Evolutionary conservation across 768 basidiomycete genomes (phyloP), one percentile per base, ranked within the genome.

Genomic region (Tricholoma sp.): DNA sequence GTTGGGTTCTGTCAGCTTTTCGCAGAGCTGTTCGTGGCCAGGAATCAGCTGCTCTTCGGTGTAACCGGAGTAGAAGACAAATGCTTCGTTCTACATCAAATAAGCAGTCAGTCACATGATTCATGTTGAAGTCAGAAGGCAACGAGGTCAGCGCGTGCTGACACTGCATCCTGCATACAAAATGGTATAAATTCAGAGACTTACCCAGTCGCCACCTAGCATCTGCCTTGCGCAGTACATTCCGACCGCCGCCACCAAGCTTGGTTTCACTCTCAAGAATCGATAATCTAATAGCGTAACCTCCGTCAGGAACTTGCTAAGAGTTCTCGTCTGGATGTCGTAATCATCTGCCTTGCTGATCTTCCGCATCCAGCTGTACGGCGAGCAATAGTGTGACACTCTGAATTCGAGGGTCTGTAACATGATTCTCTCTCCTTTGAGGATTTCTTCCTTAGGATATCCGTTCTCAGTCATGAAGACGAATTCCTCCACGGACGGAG

Each of bases 281-380:
- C 90, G 85, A 67, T 95, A 73, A 67, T 99, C 97, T 56, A 98
- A 75, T 51, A 98, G 78, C 13, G 95, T 97, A 51, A 96, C 91
- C 72, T 99, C 97, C 60, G 93, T 94, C 68, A 98, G 74, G 79
- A 98, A 98, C 74, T 99, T 99, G 81, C 93, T 89, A 49, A 99
- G 76, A 28, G 97, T 99, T 59, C 97, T 80, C 12, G 97, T 99
- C 70, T 98, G 96, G 66, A 98, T 87, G 68, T 98, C 94, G 70
- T 98, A 99, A 71, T 96, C 91, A 74, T 99, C 97, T 34, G 97
- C 96, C 72, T 94, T 97, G 81, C 92, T 95, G 69, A 99, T 98
- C 65, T 88, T 89, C 57, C 97, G 85, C 81, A 98, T 94, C 96
- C 97, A 98, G 70, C 91, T 94, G 77, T 98, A 98, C 3, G 97